Conservation (phyloP, 768 basidiomycete species). For the Hemileccinum rubropunctum region DNA sequence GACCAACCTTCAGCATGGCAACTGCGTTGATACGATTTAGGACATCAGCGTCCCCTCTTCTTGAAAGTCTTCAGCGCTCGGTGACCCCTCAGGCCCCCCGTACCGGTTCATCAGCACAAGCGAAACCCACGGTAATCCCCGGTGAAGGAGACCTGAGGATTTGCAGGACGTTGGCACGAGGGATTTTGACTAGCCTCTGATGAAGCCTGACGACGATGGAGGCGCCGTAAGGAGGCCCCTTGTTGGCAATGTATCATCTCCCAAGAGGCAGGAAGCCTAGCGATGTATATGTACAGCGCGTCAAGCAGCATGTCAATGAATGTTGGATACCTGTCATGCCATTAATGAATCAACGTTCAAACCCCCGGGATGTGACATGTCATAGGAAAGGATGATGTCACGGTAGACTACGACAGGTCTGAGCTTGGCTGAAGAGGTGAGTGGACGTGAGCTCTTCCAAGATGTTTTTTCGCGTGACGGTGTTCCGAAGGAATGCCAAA, state of each 20-base stretch:
- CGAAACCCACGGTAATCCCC: no score
- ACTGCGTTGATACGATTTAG: no score
- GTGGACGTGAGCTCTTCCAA: not conserved
- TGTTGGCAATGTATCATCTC: slow-evolving; percentile 7
- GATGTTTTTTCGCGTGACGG: not conserved
- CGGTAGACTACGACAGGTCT: no score
- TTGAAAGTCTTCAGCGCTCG: no score
- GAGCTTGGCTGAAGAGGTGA: not conserved
- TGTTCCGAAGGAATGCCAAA: not conserved
- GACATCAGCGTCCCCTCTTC: no score
- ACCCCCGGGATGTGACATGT: no score
- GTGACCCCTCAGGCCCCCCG: no score
- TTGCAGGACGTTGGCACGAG: not conserved
- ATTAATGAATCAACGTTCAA: no score
- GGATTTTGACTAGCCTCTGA: not conserved
- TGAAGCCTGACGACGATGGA: slow-evolving; percentile 9
- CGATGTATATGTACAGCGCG: slow-evolving; percentile 4
- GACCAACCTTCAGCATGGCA: no score
- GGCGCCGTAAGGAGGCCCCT: slow-evolving; percentile 11
- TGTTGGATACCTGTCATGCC: not conserved
- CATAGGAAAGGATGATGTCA: no score
- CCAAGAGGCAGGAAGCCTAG: slow-evolving; percentile 4
- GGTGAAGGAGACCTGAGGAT: not conserved
- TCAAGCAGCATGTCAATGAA: slow-evolving; percentile 12
- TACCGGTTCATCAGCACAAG: no score